Conservation (phyloP, 306 rosid genomes). For the Rosa rugosa region DNA sequence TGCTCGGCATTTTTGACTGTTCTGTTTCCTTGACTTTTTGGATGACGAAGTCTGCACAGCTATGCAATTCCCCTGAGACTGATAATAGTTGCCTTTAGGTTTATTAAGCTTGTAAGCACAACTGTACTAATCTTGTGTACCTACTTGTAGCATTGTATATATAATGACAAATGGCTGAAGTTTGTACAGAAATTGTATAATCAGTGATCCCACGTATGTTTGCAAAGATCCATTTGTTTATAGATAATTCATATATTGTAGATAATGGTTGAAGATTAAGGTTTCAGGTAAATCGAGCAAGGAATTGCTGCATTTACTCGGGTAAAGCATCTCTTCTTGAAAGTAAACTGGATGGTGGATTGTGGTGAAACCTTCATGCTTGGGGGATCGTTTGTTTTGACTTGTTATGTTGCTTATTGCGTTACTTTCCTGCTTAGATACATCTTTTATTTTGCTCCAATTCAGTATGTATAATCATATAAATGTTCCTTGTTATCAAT, state of each 20-base stretch:
- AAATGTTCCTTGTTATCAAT: too few relatives aligned
- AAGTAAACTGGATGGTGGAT: not conserved
- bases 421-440: not conserved
- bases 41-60: slow-evolving; percentile 8
- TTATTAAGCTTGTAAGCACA: slow-evolving; percentile 9
- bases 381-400: not conserved
- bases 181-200: slow-evolving; percentile 21
- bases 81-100: slow-evolving; percentile 5
- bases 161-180: not conserved
- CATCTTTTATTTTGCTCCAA: not conserved
- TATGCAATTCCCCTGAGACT: not conserved
- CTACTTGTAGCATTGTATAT: slow-evolving; percentile 19
- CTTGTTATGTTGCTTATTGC: not conserved
- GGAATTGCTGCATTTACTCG: not conserved
- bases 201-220: not conserved
- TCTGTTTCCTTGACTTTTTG: not conserved
- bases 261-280: not conserved
- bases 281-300: not conserved
- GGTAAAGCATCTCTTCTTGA: not conserved
- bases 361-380: not conserved
- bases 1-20: not conserved
- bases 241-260: not conserved
- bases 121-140: not conserved
- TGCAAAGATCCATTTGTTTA: not conserved
- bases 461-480: too few relatives aligned